Evolutionary conservation across 352 stramenopile species (phyloP), one percentile per base, ranked within the genome.

Genomic region (Pythium apleroticum): DNA sequence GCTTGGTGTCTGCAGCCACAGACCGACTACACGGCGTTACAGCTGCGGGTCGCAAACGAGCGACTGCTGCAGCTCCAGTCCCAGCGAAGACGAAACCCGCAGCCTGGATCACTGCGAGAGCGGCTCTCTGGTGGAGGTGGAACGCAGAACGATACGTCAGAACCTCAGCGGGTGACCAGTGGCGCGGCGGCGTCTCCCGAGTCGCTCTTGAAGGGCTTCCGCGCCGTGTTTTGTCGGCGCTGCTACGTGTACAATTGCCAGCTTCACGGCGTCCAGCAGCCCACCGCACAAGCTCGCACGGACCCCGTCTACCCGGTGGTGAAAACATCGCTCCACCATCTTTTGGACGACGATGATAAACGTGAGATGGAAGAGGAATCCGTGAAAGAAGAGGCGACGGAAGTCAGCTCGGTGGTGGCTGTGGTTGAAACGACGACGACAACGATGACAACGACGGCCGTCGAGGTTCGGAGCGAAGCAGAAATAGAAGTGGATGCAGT

Each of bases 231-330:
- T 43, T 95, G 86, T 48, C 80, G 84, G 8, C 80, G 76, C n/a
- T 95, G 86, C 68, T 89, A 77, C 54, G 46, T 62, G 39, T 95
- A 90, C 74, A 91, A 86, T 57, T 95, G 86, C 61, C 68, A 80
- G 61, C 76, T 88, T 30, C 86, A 95, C 63, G 84, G 83, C 17
- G 66, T 76, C 45, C 62, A 80, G 9, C 81, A 91, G 57, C 81
- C 83, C 11, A 39, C 72, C 25, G 68, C 81, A 9, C 45, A 66
- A 24, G 65, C 78, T 45, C 81, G 83, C 8, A 68, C 71, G 0
- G 83, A 94, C 60, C 85, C 85, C 4, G 67, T 58, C 7, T 85
- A 89, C 65, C 85, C 85, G 0, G 5, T 61, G 0, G 75, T 89
- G 17, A 89, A 88, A 57, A 74, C 72, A 30, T 59, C 73, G 14